These are phyloP conservation scores for Berberis thunbergii DNA, from an alignment of 164 flowering plant species.

Conservation along the genomic window DNA sequence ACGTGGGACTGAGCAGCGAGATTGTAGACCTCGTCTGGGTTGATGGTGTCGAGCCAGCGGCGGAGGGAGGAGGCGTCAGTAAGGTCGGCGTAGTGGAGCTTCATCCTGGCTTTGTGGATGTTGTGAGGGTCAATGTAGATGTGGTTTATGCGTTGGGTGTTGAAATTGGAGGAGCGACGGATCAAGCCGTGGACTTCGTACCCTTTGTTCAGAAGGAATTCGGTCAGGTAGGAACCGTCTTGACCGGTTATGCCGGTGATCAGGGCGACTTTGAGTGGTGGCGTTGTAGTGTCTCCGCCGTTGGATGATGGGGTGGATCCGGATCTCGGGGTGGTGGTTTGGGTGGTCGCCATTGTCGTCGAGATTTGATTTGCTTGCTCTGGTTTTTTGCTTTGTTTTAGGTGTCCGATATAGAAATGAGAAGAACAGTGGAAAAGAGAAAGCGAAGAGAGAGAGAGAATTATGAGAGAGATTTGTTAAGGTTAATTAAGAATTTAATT, in stretches of 20 bases:
- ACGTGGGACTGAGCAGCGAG: conserved; percentile 97
- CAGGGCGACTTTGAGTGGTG: conserved; percentile 39
- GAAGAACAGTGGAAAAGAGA: too few relatives aligned
- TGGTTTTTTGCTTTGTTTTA: too few relatives aligned
- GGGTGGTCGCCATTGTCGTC: too few relatives aligned
- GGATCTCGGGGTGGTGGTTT: too few relatives aligned
- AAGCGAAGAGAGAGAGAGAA: too few relatives aligned
- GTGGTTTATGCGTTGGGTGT: conserved; percentile 92
- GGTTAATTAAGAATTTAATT: too few relatives aligned
- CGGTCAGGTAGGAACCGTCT: conserved; percentile 93
- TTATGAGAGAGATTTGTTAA: too few relatives aligned
- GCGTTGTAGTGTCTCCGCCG: conserved; percentile 13
- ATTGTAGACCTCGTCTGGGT: conserved; percentile 89
- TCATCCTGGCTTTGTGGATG: conserved; percentile 62
- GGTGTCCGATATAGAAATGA: too few relatives aligned
- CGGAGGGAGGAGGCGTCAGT: conserved; percentile 91
- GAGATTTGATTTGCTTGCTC: too few relatives aligned
- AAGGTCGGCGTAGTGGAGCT: conserved; percentile 89
- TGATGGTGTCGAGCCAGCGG: conserved; percentile 72
- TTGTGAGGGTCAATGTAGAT: conserved; percentile 96
- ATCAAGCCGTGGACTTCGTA: conserved; percentile 87
- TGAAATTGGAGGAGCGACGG: conserved; percentile 91
- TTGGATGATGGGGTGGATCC: conserved; percentile 28
- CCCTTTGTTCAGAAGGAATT: conserved; percentile 53
- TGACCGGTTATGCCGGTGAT: conserved; percentile 96